phyloP scores from a whole-genome alignment of 139 green algal genomes.

The Picochlorum sp. region DNA sequence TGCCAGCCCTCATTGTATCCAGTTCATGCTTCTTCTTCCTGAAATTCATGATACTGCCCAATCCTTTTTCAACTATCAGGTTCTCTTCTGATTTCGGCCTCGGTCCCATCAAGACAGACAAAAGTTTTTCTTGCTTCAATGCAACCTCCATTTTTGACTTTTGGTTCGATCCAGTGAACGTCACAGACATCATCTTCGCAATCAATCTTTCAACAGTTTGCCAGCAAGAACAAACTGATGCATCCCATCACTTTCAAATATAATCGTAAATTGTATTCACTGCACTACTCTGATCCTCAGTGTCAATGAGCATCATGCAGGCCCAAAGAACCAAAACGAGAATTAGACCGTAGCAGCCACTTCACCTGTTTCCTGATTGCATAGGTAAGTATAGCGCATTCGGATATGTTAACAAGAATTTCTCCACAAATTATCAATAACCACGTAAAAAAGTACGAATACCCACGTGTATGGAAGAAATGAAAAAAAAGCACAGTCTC shows the following conservation, averaged over 20 bases:
- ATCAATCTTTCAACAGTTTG: constrained; percentile 61
- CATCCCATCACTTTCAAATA: constrained; percentile 42
- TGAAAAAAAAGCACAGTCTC: constrained; percentile 34
- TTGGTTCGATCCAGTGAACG: constrained; percentile 61
- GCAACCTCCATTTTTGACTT: constrained; percentile 61
- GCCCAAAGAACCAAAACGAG: constrained; percentile 13
- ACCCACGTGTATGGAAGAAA: constrained; percentile 18
- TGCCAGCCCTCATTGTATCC: neutral
- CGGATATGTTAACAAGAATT: constrained; percentile 17
- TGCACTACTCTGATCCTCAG: neutral
- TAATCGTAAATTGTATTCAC: constrained; percentile 9
- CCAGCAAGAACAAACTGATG: constrained; percentile 51
- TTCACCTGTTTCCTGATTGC: constrained; percentile 10
- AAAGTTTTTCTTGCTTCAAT: constrained; percentile 26
- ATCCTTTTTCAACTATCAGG: neutral
- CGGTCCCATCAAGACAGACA: neutral
- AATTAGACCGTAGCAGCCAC: constrained; percentile 20
- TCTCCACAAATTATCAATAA: constrained; percentile 15
- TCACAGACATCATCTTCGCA: constrained; percentile 57
- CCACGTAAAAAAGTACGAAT: neutral
- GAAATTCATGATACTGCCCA: neutral
- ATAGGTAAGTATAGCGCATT: constrained; percentile 26
- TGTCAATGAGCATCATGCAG: constrained; percentile 15
- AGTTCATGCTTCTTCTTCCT: neutral
- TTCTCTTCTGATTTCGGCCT: neutral